Percentiles rank a stretch among this genome's conserved stretches.
Conservation (phyloP, 306 rosid species). For the Sindora glabra region DNA sequence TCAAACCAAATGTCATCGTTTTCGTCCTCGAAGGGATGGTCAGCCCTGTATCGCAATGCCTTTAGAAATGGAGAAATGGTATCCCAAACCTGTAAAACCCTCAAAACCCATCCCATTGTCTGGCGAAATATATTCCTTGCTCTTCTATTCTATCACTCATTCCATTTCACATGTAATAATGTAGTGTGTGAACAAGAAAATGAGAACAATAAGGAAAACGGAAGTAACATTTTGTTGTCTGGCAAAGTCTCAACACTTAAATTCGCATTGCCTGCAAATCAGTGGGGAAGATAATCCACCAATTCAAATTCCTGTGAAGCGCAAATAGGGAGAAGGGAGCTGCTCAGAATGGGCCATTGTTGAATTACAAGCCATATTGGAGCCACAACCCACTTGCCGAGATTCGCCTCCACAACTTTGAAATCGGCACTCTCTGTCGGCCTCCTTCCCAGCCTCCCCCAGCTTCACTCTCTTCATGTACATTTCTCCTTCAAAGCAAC, state of each 20-base stretch:
- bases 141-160: too few species aligned
- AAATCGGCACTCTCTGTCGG: conserved; percentile 68
- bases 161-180: too few species aligned
- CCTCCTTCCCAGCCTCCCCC: conserved; percentile 76
- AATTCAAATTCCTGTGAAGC: conserved; percentile 65
- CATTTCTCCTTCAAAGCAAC: neutral
- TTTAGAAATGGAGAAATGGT: too few species aligned
- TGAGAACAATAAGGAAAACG: too few species aligned
- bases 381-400: conserved; percentile 48
- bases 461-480: neutral
- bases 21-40: too few species aligned
- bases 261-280: neutral
- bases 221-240: neutral
- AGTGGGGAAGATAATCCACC: neutral
- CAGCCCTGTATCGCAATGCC: too few species aligned
- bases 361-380: conserved; percentile 69
- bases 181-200: too few species aligned
- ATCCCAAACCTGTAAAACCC: too few species aligned
- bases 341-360: conserved; percentile 79
- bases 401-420: conserved; percentile 53
- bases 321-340: conserved; percentile 49
- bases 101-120: too few species aligned
- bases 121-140: too few species aligned
- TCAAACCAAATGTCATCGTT: too few species aligned
- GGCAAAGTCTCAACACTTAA: neutral